Evolutionary conservation across 805 yeast species (phyloP).

Genomic region (Starmerella bombicola): DNA sequence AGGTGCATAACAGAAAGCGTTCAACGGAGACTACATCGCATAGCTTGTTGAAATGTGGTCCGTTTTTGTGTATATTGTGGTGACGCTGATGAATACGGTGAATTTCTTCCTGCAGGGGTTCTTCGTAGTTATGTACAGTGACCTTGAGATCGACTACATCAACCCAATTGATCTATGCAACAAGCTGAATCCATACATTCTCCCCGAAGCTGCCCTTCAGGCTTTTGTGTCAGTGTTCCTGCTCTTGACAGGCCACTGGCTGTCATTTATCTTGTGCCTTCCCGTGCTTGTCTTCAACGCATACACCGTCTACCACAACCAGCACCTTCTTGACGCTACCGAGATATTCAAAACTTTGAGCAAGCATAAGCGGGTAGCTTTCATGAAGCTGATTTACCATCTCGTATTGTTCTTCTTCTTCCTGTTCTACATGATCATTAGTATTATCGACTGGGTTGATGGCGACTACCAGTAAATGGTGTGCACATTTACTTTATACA

Average conservation of each 20-base stretch:
- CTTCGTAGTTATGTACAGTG: constrained; percentile 16
- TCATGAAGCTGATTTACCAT: constrained; percentile 81
- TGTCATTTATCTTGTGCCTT: constrained; percentile 68
- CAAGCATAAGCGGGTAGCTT: constrained; percentile 83
- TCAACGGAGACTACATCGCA: too few relatives aligned
- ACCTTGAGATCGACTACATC: constrained; percentile 19
- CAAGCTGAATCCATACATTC: constrained; percentile 69
- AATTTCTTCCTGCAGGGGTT: constrained; percentile 16
- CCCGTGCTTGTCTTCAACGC: constrained; percentile 77
- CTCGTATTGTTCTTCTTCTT: constrained; percentile 87
- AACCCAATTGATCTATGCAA: constrained; percentile 71
- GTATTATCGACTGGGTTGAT: constrained; percentile 47
- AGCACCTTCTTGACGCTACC: constrained; percentile 86
- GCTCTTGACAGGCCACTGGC: constrained; percentile 85
- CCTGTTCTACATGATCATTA: constrained; percentile 90
- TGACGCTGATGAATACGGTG: constrained; percentile 6
- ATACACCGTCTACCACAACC: constrained; percentile 64
- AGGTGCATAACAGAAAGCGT: too few relatives aligned
- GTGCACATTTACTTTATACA: too few relatives aligned
- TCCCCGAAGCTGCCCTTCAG: constrained; percentile 82
- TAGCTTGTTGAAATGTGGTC: constrained; percentile 19
- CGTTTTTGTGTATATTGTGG: constrained; percentile 4
- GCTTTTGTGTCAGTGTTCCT: constrained; percentile 50
- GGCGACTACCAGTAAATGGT: too few relatives aligned
- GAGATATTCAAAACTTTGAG: constrained; percentile 91